Evolutionary conservation across 2,329 filamentous ascomycete species (phyloP), one percentile per base, ranked within the genome.

Genomic region (Sphaerulina musiva): DNA sequence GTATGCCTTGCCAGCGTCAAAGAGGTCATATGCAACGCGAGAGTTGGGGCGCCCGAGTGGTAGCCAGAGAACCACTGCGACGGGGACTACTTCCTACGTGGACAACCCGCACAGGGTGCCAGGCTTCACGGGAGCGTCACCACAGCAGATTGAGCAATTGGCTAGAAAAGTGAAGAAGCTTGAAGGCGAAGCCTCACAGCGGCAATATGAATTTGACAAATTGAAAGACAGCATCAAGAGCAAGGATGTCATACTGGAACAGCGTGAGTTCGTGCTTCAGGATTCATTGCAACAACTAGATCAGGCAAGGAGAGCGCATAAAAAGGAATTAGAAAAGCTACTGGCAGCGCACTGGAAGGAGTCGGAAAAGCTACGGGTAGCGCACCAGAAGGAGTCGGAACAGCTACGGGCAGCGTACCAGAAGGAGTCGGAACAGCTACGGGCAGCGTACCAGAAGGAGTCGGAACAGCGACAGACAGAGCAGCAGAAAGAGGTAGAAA

Each of bases 1-100:
- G 11, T 34, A 20, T 20, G 34, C 46, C 11, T 40, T 31, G 20
- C 50, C 51, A 26, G 51, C 51, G 17, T 42, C 29, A 9, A 44
- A 23, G 26, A 42, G 51, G 46, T 36, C 48, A 20, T 53, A 47
- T 36, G 51, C 51, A n/a, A 26, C 6, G 9, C 39, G 38, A 44
- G 32, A 11, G 8, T 36, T 53, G 5, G 51, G 51, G n/a, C 29
- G 44, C 2, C 12, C 23, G 23, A 43, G 10, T 32, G 26, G 7
- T 14, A 4, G 20, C 20, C 29, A 31, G 44, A 46, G 39, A 10
- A 23, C 12, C n/a, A 26, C 17, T 20, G 31, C 17, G 17, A 43
- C 7, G 17, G 23, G 7, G 23, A 2, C 20, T 23, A 17, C 26
- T 32, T 36, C 44, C 1, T 48, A 46, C 14, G 20, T 53, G 38